Evolutionary conservation across 805 yeast species (phyloP), one percentile per base, ranked within the genome.

Genomic region (Wickerhamomyces bovis): DNA sequence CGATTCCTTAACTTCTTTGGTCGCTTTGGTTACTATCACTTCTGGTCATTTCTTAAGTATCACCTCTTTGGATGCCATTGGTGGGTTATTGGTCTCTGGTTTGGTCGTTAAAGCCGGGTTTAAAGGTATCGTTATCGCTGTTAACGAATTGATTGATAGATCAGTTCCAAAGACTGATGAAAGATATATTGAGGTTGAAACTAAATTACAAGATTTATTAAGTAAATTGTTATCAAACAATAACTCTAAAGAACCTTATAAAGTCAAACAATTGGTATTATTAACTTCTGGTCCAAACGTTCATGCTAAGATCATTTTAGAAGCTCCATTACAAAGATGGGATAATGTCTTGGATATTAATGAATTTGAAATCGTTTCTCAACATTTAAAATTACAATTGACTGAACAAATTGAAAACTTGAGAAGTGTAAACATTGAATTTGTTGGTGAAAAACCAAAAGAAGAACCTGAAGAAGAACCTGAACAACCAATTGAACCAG

Each of bases 1-100:
- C 11, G 99, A 94, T 62, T 85, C 96, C 1, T 64, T 94, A 56
- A 95, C 98, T 1, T 88, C 97, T 0, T 73, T 85, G 20, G 98
- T 92, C 8, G 97, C 98, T 0, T 75, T 92, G 19, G 76, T 81
- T 4, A 89, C 98, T 1, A 94, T 94, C 44, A 77, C 95, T 0
- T 82, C 90, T 2, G 95, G 97, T 30, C 83, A 85, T 54, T 71
- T 88, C 49, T 77, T 89, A 51, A 77, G 82, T 52, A 76, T 88
- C 36, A 81, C 81, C 39, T 89, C 97, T 82, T 68, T 94, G 46
- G 99, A 94, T 63, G 86, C 97, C 2, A 76, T 89, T 46, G 99
- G 98, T 51, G 99, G 98, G 0, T 64, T 90, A 26, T 61, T 88
- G 5, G 98, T 94, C 9, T 89, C 97, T 0, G 73, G 75, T 2